Evolutionary conservation across 768 basidiomycete species (phyloP).

Genomic region (Leccinellum luteum): DNA sequence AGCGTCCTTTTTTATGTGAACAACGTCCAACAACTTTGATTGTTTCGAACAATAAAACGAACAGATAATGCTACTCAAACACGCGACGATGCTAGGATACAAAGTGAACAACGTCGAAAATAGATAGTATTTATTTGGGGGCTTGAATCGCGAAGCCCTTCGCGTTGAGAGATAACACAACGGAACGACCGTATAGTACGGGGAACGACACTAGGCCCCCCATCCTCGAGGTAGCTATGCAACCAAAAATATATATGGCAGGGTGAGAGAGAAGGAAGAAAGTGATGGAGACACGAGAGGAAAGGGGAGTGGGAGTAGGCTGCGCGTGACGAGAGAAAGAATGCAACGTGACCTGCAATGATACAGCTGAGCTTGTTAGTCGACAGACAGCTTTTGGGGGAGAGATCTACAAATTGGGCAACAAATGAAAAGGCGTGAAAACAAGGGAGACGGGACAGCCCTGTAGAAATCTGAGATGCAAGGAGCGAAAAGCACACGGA

Average conservation of each 20-base stretch:
- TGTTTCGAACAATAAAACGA: background rate
- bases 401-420: constrained; percentile 18
- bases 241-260: constrained; percentile 31
- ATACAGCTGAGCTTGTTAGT: constrained; percentile 17
- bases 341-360: constrained; percentile 12
- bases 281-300: background rate
- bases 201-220: constrained; percentile 6
- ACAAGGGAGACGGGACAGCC: background rate
- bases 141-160: constrained; percentile 51
- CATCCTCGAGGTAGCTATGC: constrained; percentile 18
- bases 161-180: constrained; percentile 32
- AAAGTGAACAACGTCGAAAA: constrained; percentile 2
- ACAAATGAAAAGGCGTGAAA: background rate
- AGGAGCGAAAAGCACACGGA: background rate
- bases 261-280: constrained; percentile 17
- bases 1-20: background rate
- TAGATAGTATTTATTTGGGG: constrained; percentile 38
- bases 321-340: constrained; percentile 6
- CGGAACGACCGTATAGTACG: constrained; percentile 23
- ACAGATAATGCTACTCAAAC: background rate
- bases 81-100: background rate
- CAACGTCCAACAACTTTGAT: background rate
- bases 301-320: background rate
- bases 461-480: constrained; percentile 8
- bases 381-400: constrained; percentile 11